Evolutionary conservation across 805 yeast genomes (phyloP), one percentile per base, ranked within the genome.

Genomic region (Wickerhamiella siamensis): DNA sequence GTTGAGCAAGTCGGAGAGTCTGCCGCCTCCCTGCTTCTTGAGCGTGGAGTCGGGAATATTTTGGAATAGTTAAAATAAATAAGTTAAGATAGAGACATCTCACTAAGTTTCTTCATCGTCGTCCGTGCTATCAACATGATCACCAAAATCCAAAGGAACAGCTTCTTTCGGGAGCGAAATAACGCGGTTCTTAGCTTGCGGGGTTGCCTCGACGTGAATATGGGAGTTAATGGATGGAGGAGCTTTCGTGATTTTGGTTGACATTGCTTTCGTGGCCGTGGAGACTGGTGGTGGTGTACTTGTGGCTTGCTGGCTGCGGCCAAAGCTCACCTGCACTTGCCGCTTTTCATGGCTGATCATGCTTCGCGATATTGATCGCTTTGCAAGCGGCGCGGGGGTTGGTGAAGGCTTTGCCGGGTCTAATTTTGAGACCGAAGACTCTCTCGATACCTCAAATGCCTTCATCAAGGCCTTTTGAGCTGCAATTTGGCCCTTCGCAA

Each of bases 121-220:
- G 38, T 41, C 47, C 8, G 45, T 35, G 27, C 43, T 42, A 21
- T 29, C 29, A 21, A 18, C 20, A n/a, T 17, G 17, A 8, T 20
- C 37, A 14, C 22, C 37, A 6, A 43, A 15, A n/a, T 45, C 42
- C 4, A 39, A 18, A 29, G 40, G 44, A n/a, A 45, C 29, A 16
- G 27, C 39, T 18, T 41, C 43, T 31, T 40, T 41, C 2, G 51
- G 48, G 15, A 47, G 37, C n/a, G 24, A 17, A 2, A 43, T 24
- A 3, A 22, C 24, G 14, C 49, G 40, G 33, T 43, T 41, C 9
- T 44, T 29, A 9, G 44, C 31, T 14, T 22, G 35, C 8, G 53
- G 51, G 5, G 53, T 49, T 5, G 38, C 44, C n/a, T 38, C 22
- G 8, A 45, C 48, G 17, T 39, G 41, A 6, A 42, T 38, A 2